Percentiles rank a stretch among this genome's conserved stretches.
Conservation (phyloP, 1,284 basidiomycete species). For the Marasmius oreades region DNA sequence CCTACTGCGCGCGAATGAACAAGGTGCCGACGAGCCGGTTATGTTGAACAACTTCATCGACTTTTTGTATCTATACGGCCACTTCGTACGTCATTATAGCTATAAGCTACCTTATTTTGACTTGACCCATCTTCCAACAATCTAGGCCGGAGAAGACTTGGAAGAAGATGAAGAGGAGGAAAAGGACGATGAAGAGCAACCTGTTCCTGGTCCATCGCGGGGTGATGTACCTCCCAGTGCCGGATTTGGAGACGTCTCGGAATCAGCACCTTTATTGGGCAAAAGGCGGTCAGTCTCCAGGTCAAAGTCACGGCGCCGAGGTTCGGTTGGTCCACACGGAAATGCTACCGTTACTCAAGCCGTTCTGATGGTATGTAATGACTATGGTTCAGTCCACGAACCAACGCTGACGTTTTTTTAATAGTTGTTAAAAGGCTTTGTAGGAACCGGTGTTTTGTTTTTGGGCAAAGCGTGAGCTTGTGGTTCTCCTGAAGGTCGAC, state of each 20-base stretch:
- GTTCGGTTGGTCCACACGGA: slow-evolving; percentile 59
- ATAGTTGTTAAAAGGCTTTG: slow-evolving; percentile 92
- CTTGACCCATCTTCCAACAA: slow-evolving; percentile 2
- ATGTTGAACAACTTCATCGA: slow-evolving; percentile 88
- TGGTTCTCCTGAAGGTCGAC: background rate
- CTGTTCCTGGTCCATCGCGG: slow-evolving; percentile 22
- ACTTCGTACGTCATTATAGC: slow-evolving; percentile 69
- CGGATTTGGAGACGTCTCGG: slow-evolving; percentile 29
- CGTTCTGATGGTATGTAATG: slow-evolving; percentile 74
- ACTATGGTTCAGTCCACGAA: slow-evolving; percentile 2
- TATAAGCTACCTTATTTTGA: background rate
- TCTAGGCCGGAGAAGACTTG: slow-evolving; percentile 88
- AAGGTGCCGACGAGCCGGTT: slow-evolving; percentile 59
- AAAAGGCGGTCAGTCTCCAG: slow-evolving; percentile 27
- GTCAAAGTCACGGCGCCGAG: slow-evolving; percentile 49
- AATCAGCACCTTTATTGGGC: slow-evolving; percentile 43
- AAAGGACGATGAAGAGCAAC: slow-evolving; percentile 40
- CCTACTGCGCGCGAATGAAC: slow-evolving; percentile 63
- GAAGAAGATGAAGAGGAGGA: slow-evolving; percentile 78
- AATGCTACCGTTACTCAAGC: slow-evolving; percentile 88
- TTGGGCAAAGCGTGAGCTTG: slow-evolving; percentile 82
- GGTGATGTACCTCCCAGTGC: slow-evolving; percentile 16
- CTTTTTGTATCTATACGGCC: slow-evolving; percentile 89
- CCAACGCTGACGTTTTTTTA: slow-evolving; percentile 9
- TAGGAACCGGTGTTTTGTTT: slow-evolving; percentile 96